phyloP scores from a whole-genome alignment of 2,329 filamentous ascomycete genomes.

The Stagonosporopsis tanaceti region DNA sequence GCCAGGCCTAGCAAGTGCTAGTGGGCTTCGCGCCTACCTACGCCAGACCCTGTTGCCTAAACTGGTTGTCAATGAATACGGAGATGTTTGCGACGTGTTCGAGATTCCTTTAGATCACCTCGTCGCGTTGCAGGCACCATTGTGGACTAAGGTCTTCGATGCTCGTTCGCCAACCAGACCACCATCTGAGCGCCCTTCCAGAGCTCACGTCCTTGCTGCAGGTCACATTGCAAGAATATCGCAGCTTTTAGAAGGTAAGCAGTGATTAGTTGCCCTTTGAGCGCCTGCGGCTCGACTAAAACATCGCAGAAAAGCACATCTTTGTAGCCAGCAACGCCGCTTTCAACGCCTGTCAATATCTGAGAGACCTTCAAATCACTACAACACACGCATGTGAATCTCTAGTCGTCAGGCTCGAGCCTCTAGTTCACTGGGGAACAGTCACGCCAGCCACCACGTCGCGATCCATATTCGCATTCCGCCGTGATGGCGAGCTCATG shows the following conservation, averaged over 20 bases:
- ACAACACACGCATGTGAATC: not conserved
- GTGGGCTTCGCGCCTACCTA: slow-evolving; percentile 8
- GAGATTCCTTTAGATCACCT: slow-evolving; percentile 1
- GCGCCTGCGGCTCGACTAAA: not conserved
- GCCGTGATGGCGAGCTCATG: slow-evolving; percentile 10
- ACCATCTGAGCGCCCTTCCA: not conserved
- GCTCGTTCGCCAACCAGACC: not conserved
- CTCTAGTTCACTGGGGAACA: slow-evolving; percentile 17
- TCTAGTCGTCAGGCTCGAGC: not conserved
- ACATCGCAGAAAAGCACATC: not conserved
- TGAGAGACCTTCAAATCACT: not conserved
- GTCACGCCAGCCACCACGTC: not conserved
- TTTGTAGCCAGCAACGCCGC: not conserved
- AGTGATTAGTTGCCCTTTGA: not conserved
- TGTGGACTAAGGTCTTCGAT: not conserved
- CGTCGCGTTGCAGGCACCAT: slow-evolving; percentile 1
- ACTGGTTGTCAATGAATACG: slow-evolving; percentile 4
- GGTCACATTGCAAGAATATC: slow-evolving; percentile 2
- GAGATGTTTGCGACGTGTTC: not conserved
- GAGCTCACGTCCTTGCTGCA: not conserved
- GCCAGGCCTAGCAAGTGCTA: slow-evolving; percentile 9
- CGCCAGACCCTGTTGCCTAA: not conserved
- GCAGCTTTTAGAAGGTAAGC: slow-evolving; percentile 3
- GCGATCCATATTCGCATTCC: not conserved
- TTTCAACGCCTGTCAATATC: not conserved